phyloP scores from a whole-genome alignment of 257 asterid genomes.

The Solanum verrucosum region DNA sequence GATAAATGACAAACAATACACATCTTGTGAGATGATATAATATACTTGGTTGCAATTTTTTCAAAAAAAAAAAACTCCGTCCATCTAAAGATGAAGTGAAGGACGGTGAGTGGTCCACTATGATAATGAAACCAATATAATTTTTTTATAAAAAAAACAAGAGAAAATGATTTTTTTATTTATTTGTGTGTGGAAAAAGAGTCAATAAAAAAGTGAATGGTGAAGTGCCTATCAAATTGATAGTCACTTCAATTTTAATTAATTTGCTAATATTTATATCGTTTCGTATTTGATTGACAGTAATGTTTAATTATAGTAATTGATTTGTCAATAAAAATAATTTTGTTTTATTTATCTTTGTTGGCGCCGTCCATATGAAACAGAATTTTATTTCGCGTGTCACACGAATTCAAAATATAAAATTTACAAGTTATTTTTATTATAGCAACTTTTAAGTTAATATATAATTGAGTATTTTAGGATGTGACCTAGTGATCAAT shows the following conservation, averaged over 20 bases:
- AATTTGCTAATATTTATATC: neutral
- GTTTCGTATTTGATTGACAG: neutral
- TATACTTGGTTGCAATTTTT: neutral
- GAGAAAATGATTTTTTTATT: neutral
- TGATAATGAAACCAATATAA: neutral
- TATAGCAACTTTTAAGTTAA: neutral
- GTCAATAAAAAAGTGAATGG: neutral
- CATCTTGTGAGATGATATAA: neutral
- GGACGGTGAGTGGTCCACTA: neutral
- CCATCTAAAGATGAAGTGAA: neutral
- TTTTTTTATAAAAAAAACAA: neutral
- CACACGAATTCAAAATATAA: neutral
- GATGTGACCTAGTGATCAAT: accelerated
- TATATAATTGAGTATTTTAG: neutral
- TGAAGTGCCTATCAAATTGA: neutral
- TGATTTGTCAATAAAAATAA: neutral
- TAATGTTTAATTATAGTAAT: neutral
- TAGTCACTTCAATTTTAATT: neutral
- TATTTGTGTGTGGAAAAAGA: neutral
- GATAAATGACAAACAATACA: neutral
- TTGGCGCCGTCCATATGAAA: neutral
- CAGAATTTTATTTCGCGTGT: neutral
- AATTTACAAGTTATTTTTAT: neutral
- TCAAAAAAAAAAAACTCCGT: neutral
- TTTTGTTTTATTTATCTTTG: neutral